These are phyloP conservation scores for Neurospora tetraspora DNA, from an alignment of 495 filamentous ascomycete species.

Conservation along the genomic window DNA sequence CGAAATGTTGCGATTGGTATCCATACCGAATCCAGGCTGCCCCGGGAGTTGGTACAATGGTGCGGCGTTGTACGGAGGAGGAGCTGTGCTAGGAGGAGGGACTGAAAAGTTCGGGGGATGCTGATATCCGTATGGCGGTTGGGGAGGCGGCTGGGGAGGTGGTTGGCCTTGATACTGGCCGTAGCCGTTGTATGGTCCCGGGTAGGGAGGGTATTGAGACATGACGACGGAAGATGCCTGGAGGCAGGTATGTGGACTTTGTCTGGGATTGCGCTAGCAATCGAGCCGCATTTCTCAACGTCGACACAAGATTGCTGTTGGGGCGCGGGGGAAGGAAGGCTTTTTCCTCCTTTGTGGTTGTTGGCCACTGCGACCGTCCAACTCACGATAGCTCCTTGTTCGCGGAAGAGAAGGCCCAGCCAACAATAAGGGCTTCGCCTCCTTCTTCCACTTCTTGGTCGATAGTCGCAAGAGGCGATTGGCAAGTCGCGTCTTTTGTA, in stretches of 20 bases:
- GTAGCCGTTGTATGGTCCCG: constrained; percentile 19
- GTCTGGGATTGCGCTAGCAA: not conserved
- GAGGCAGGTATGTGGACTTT: constrained; percentile 8
- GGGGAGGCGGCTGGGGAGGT: constrained; percentile 7
- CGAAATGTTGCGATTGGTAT: constrained; percentile 12
- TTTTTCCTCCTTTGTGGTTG: not conserved
- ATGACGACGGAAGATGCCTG: constrained; percentile 13
- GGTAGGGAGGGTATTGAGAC: constrained; percentile 22
- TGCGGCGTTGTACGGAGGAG: not conserved
- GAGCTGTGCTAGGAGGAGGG: not conserved
- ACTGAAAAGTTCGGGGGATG: constrained; percentile 13
- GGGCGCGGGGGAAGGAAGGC: not conserved
- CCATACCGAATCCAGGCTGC: not conserved
- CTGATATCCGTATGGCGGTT: constrained; percentile 17
- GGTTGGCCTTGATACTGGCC: constrained; percentile 24
- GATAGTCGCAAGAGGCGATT: not conserved
- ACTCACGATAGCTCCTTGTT: not conserved
- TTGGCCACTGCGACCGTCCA: not conserved
- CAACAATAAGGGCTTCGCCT: not conserved
- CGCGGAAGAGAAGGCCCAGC: not conserved
- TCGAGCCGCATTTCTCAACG: not conserved
- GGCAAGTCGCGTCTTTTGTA: not conserved
- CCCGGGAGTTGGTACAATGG: not conserved
- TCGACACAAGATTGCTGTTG: not conserved
- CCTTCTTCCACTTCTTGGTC: not conserved